A percentile compares a stretch with the other conserved stretches of the same genome.
Evolutionary conservation across 305 asterid genomes (phyloP).

Genomic region (Stenogyne calaminthoides): DNA sequence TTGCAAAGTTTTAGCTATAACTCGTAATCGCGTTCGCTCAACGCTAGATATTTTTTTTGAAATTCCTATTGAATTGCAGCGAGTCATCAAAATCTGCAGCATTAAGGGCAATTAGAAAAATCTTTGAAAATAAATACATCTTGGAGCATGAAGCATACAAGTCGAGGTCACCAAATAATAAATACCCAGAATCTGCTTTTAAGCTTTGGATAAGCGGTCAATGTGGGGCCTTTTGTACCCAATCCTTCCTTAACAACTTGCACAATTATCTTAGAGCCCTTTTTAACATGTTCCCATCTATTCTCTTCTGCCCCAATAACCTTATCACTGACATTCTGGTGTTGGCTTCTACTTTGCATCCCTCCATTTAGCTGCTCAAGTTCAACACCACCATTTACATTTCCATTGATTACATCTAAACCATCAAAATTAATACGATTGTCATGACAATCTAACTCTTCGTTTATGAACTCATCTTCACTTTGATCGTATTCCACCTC

Average conservation of each 20-base stretch:
- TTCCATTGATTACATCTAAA: conserved; percentile 49
- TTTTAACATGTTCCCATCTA: conserved; percentile 68
- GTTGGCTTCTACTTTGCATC: conserved; percentile 31
- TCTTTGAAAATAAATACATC: conserved; percentile 28
- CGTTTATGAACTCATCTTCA: conserved; percentile 66
- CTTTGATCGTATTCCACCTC: conserved; percentile 65
- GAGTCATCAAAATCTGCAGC: conserved; percentile 73
- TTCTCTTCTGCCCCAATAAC: conserved; percentile 40
- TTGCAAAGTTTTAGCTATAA: conserved; percentile 84
- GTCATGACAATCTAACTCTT: conserved; percentile 56
- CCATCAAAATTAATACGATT: conserved; percentile 46
- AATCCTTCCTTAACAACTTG: conserved; percentile 98
- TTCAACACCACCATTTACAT: conserved; percentile 61
- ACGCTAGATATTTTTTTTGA: conserved; percentile 88
- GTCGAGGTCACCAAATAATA: conserved; percentile 30
- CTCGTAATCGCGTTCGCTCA: conserved; percentile 88
- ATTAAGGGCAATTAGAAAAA: conserved; percentile 32
- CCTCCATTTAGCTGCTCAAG: conserved; percentile 48
- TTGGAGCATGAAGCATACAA: conserved; percentile 37
- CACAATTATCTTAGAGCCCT: conserved; percentile 87
- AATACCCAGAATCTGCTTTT: conserved; percentile 98
- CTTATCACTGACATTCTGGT: conserved; percentile 33
- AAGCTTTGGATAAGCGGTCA: conserved; percentile 93
- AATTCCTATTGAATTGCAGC: conserved; percentile 69
- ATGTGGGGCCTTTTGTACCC: conserved; percentile 91